A percentile compares a stretch with the other conserved stretches of the same genome.
phyloP scores from a whole-genome alignment of 2,329 filamentous ascomycete genomes.

The Scytalidium lignicola region DNA sequence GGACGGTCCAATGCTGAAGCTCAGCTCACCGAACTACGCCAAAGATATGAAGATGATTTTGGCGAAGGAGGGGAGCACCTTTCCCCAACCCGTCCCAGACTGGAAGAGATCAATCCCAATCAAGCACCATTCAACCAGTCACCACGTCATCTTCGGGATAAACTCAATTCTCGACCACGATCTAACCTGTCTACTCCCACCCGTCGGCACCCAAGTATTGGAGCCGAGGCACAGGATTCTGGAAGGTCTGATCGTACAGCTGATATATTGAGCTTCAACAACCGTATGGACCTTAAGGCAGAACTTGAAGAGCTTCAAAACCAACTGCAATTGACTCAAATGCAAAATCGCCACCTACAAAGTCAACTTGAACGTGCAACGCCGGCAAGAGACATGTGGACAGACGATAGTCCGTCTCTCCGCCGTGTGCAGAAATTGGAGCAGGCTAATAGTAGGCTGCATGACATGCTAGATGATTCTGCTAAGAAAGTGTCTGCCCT shows the following conservation, averaged over 20 bases:
- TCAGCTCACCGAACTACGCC: slow-evolving; percentile 73
- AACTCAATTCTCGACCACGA: slow-evolving; percentile 50
- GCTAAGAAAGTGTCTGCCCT: slow-evolving; percentile 85
- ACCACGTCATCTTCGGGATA: slow-evolving; percentile 61
- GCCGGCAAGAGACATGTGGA: slow-evolving; percentile 53
- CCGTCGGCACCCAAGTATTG: slow-evolving; percentile 62
- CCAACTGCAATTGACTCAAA: slow-evolving; percentile 86
- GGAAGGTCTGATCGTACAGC: slow-evolving; percentile 78
- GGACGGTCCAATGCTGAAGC: slow-evolving; percentile 76
- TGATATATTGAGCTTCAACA: slow-evolving; percentile 79
- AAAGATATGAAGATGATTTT: slow-evolving; percentile 66
- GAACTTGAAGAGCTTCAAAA: slow-evolving; percentile 92
- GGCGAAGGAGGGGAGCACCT: slow-evolving; percentile 55
- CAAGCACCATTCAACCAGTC: slow-evolving; percentile 70
- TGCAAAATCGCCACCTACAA: slow-evolving; percentile 91
- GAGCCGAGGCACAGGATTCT: slow-evolving; percentile 63
- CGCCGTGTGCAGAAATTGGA: slow-evolving; percentile 86
- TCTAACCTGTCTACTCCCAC: slow-evolving; percentile 76
- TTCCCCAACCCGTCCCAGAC: slow-evolving; percentile 64
- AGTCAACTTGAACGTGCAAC: slow-evolving; percentile 72
- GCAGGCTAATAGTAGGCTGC: slow-evolving; percentile 82
- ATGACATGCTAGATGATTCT: slow-evolving; percentile 93
- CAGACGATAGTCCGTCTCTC: slow-evolving; percentile 73
- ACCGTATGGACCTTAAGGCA: slow-evolving; percentile 82
- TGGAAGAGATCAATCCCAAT: slow-evolving; percentile 85